phyloP scores from a whole-genome alignment of 176 grass and related monocot species.

The Paspalum notatum region DNA sequence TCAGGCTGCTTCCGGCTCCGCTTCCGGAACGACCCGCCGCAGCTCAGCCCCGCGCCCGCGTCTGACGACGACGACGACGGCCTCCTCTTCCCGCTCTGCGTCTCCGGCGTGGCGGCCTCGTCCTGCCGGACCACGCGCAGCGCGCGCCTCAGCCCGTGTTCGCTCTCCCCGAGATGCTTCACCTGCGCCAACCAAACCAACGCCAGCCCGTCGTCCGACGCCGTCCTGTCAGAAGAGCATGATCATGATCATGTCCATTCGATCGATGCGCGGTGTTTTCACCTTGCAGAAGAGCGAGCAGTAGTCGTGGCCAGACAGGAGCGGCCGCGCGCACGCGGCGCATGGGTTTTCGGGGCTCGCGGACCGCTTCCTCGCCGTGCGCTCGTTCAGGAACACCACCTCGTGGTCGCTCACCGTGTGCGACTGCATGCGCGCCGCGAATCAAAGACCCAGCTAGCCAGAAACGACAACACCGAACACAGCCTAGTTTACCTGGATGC shows the following conservation, averaged over 20 bases:
- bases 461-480: not conserved
- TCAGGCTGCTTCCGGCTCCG: constrained; percentile 45
- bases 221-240: not conserved
- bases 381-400: constrained; percentile 67
- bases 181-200: constrained; percentile 24
- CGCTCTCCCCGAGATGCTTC: constrained; percentile 47
- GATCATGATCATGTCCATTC: not conserved
- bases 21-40: constrained; percentile 42
- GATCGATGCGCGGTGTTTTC: not conserved
- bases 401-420: constrained; percentile 57
- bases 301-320: constrained; percentile 31
- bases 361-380: constrained; percentile 50
- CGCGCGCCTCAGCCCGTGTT: constrained; percentile 36
- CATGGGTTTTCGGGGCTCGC: constrained; percentile 41
- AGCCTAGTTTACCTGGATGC: constrained; percentile 52
- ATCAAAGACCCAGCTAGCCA: no score
- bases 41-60: constrained; percentile 26
- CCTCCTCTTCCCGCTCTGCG: constrained; percentile 25
- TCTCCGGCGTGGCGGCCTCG: not conserved
- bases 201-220: no score
- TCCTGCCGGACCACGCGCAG: constrained; percentile 15
- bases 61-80: constrained; percentile 23
- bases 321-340: constrained; percentile 41
- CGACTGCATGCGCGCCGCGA: constrained; percentile 27
- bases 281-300: constrained; percentile 63